Conservation (phyloP, 2,329 filamentous ascomycete genomes). For the Bipolaris victoriae region DNA sequence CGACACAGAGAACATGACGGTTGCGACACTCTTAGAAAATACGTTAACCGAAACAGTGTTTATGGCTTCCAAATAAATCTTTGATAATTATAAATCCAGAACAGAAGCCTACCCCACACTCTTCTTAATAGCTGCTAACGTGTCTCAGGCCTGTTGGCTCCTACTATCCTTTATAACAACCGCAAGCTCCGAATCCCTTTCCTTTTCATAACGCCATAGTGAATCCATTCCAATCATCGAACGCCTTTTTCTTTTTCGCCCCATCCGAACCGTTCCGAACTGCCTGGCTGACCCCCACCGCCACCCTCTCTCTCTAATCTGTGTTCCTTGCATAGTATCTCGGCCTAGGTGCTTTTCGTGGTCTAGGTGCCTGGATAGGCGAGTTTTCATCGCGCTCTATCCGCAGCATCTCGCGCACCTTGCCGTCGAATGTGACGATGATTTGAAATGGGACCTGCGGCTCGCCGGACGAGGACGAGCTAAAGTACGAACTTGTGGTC, state of each 20-base stretch:
- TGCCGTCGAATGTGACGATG: conserved; percentile 38
- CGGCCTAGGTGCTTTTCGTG: conserved; percentile 8
- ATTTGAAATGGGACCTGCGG: conserved; percentile 35
- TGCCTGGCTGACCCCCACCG: not conserved
- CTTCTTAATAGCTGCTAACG: not conserved
- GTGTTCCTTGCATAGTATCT: conserved; percentile 20
- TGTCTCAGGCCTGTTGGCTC: not conserved
- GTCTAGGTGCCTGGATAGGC: conserved; percentile 10
- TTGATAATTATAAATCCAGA: not conserved
- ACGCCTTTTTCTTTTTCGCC: not conserved
- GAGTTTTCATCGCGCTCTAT: conserved; percentile 22
- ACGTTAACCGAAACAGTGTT: not conserved
- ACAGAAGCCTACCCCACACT: not conserved
- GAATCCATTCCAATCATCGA: conserved; percentile 8
- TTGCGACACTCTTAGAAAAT: not conserved
- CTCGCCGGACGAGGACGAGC: conserved; percentile 13
- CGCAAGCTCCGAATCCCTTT: not conserved
- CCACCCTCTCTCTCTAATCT: conserved; percentile 5
- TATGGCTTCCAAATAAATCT: not conserved
- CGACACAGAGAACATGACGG: not conserved
- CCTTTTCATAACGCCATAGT: not conserved
- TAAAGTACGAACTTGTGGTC: conserved; percentile 6
- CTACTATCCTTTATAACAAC: not conserved
- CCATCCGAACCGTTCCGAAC: not conserved
- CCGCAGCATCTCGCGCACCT: conserved; percentile 33